phyloP scores from a whole-genome alignment of 2,329 filamentous ascomycete genomes.

The Orbilia ellipsospora region DNA sequence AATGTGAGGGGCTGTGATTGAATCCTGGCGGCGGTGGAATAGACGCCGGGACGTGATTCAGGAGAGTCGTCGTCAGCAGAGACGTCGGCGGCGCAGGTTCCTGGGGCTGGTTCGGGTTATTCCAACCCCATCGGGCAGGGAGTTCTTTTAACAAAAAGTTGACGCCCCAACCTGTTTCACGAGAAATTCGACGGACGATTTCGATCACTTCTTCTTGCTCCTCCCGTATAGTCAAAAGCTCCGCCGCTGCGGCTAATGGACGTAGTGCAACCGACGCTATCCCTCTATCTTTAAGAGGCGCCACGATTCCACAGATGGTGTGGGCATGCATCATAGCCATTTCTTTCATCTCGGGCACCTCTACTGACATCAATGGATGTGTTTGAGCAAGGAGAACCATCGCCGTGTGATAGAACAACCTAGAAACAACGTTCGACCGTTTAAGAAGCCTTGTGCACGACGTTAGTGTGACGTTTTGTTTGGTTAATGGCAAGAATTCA shows the following conservation, averaged over 20 bases:
- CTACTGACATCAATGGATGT: constrained; percentile 74
- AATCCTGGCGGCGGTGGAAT: constrained; percentile 61
- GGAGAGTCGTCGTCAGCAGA: constrained; percentile 57
- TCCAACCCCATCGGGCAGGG: constrained; percentile 81
- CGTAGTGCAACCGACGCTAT: constrained; percentile 82
- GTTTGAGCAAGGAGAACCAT: constrained; percentile 83
- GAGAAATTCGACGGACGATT: constrained; percentile 79
- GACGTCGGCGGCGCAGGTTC: constrained; percentile 61
- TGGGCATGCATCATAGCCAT: constrained; percentile 80
- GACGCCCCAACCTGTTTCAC: constrained; percentile 82
- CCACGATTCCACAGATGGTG: constrained; percentile 88
- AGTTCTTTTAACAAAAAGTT: constrained; percentile 78
- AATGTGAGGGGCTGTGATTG: constrained; percentile 54
- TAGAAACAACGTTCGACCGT: constrained; percentile 80
- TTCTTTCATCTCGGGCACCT: constrained; percentile 74
- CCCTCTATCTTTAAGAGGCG: constrained; percentile 82
- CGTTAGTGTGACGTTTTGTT: not conserved
- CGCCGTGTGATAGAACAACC: constrained; percentile 88
- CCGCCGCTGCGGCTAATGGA: constrained; percentile 80
- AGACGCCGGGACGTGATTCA: constrained; percentile 57
- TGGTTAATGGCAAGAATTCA: not conserved
- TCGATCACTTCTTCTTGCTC: constrained; percentile 84
- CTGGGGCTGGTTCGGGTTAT: constrained; percentile 61
- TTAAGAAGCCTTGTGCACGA: constrained; percentile 72
- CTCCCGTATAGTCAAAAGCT: constrained; percentile 73